A percentile compares a stretch with the other conserved stretches of the same genome.
Conservation (phyloP, 768 basidiomycete species). For the Gelatoporia subvermispora region DNA sequence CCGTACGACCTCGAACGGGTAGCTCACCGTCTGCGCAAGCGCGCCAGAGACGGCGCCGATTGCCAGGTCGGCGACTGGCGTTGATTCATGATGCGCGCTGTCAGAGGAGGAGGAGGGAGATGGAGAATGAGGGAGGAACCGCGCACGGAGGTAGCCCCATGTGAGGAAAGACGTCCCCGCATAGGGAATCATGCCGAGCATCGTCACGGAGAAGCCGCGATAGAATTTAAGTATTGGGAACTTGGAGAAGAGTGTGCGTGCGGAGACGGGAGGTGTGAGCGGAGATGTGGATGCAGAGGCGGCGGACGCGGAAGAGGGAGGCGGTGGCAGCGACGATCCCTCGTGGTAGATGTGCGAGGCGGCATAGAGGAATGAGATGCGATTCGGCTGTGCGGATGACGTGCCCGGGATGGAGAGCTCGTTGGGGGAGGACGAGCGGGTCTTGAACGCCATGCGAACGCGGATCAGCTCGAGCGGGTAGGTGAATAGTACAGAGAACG, state of each 20-base stretch:
- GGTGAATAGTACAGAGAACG: slow-evolving; percentile 83
- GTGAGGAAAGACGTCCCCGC: slow-evolving; percentile 92
- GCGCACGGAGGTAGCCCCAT: slow-evolving; percentile 75
- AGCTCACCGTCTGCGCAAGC: slow-evolving; percentile 83
- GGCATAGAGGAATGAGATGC: slow-evolving; percentile 51
- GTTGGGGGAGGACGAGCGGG: slow-evolving; percentile 26
- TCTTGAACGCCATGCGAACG: slow-evolving; percentile 91
- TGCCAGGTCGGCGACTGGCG: slow-evolving; percentile 60
- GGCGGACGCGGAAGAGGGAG: slow-evolving; percentile 15
- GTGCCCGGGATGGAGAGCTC: background rate
- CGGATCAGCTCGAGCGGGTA: slow-evolving; percentile 95
- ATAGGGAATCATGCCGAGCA: slow-evolving; percentile 92
- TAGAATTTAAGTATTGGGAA: slow-evolving; percentile 88
- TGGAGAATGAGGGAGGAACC: slow-evolving; percentile 44
- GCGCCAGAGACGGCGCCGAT: slow-evolving; percentile 86
- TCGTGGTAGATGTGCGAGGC: slow-evolving; percentile 70
- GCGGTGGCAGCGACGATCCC: slow-evolving; percentile 28
- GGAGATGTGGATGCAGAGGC: slow-evolving; percentile 14
- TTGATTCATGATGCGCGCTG: slow-evolving; percentile 24
- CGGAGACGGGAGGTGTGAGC: slow-evolving; percentile 24
- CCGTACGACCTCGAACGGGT: slow-evolving; percentile 91
- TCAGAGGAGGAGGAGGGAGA: slow-evolving; percentile 34
- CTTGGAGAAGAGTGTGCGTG: slow-evolving; percentile 40
- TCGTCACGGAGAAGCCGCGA: slow-evolving; percentile 91
- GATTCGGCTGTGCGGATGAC: slow-evolving; percentile 19